Percentiles rank a stretch among this genome's conserved stretches.
Evolutionary conservation across 2,329 filamentous ascomycete species (phyloP).

Genomic region (Pseudogymnoascus sp.): DNA sequence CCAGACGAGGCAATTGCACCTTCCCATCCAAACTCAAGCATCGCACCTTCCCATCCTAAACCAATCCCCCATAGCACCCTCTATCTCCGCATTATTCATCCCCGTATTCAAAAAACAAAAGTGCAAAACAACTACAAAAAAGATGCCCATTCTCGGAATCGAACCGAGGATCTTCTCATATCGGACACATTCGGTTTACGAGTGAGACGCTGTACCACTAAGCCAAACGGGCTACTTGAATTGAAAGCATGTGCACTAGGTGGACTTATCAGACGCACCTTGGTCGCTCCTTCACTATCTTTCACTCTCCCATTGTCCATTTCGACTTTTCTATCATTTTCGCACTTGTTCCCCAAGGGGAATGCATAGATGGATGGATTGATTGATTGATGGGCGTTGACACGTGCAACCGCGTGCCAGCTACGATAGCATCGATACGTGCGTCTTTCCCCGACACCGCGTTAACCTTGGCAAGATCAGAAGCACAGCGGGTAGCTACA

Average conservation of each 20-base stretch:
- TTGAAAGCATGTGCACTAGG: not conserved
- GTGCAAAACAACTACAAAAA: not conserved
- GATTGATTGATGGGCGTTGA: not conserved
- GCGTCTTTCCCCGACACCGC: not conserved
- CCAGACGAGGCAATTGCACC: not conserved
- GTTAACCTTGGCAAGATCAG: not conserved
- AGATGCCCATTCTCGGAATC: conserved; percentile 19
- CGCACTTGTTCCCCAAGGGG: not conserved
- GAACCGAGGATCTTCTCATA: conserved; percentile 21
- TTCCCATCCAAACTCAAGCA: not conserved
- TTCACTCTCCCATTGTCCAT: too few species aligned
- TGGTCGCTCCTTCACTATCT: not conserved
- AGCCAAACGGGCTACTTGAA: conserved; percentile 15
- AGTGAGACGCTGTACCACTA: conserved; percentile 18
- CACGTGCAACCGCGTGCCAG: not conserved
- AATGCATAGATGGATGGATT: not conserved
- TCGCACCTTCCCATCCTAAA: not conserved
- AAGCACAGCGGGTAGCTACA: not conserved
- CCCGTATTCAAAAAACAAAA: not conserved
- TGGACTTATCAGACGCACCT: not conserved
- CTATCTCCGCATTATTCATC: too few species aligned
- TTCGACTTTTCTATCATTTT: not conserved
- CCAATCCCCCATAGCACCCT: not conserved
- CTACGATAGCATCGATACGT: too few species aligned
- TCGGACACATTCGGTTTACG: conserved; percentile 10